Percentiles rank a stretch among this genome's conserved stretches.
Evolutionary conservation across 78 protist genomes (phyloP).

Genomic region (Isochrysis galbana): DNA sequence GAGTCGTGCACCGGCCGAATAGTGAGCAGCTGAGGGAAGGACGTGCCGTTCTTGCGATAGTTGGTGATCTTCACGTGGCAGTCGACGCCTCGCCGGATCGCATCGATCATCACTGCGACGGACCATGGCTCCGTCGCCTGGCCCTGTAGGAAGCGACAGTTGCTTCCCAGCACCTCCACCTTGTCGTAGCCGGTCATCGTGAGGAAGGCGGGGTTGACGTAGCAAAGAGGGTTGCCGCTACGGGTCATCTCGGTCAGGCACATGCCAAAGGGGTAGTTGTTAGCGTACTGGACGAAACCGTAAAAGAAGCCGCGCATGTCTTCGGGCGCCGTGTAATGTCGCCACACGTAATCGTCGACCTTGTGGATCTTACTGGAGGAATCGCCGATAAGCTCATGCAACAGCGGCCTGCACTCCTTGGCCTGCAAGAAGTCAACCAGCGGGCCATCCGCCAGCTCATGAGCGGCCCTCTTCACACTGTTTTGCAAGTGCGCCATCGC

Average conservation of each 20-base stretch:
- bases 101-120: not conserved
- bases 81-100: not conserved
- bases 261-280: not conserved
- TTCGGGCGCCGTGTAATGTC: not conserved
- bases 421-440: not conserved
- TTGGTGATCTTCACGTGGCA: not conserved
- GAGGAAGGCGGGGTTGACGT: not conserved
- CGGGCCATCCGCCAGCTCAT: not conserved
- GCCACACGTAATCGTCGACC: not conserved
- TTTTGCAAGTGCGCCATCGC: not conserved
- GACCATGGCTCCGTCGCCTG: not conserved
- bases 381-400: not conserved
- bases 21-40: not conserved
- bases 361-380: not conserved
- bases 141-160: conserved; percentile 51
- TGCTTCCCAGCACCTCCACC: conserved; percentile 14
- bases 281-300: not conserved
- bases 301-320: not conserved
- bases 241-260: not conserved
- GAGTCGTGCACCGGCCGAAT: conserved; percentile 1
- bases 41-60: not conserved
- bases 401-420: not conserved
- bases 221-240: not conserved
- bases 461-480: not conserved
- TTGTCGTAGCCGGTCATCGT: not conserved